Conservation (phyloP, 1,284 basidiomycete genomes). For the Uromyces viciae-fabae region DNA sequence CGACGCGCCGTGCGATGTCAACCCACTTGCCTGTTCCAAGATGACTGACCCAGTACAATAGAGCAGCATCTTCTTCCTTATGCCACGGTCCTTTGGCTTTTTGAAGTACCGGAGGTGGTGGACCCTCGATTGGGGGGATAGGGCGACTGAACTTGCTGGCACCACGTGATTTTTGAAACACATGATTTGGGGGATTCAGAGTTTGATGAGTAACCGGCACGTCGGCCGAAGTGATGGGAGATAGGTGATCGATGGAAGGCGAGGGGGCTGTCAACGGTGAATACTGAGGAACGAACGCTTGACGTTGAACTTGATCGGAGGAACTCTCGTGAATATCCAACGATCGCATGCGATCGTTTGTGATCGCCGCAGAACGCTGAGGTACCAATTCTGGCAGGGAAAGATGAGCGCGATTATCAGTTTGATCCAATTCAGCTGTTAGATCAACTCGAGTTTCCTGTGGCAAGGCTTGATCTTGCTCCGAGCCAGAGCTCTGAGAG, state of each 20-base stretch:
- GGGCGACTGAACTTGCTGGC: neutral
- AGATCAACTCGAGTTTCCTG: too few relatives aligned
- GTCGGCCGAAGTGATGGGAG: neutral
- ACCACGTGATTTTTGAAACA: neutral
- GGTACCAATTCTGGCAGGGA: neutral
- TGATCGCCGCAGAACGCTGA: neutral
- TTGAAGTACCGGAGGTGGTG: constrained; percentile 10
- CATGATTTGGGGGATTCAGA: neutral
- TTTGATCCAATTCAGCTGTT: neutral
- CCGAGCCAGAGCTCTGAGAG: neutral
- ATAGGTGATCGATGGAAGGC: neutral
- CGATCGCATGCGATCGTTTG: constrained; percentile 11
- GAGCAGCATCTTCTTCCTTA: constrained; percentile 30
- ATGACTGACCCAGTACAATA: constrained; percentile 43
- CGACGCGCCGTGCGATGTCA: constrained; percentile 36
- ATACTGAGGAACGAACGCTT: neutral
- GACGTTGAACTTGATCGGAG: neutral
- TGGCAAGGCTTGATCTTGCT: neutral
- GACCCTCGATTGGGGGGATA: constrained; percentile 24
- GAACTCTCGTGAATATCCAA: constrained; percentile 9
- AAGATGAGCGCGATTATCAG: neutral
- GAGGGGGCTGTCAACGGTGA: neutral
- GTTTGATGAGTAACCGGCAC: neutral
- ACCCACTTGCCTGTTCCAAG: constrained; percentile 43
- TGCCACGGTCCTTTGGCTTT: constrained; percentile 40